Base-by-base conservation (phyloP, 2,329 filamentous ascomycete genomes). In the Aphanocladium album region DNA sequence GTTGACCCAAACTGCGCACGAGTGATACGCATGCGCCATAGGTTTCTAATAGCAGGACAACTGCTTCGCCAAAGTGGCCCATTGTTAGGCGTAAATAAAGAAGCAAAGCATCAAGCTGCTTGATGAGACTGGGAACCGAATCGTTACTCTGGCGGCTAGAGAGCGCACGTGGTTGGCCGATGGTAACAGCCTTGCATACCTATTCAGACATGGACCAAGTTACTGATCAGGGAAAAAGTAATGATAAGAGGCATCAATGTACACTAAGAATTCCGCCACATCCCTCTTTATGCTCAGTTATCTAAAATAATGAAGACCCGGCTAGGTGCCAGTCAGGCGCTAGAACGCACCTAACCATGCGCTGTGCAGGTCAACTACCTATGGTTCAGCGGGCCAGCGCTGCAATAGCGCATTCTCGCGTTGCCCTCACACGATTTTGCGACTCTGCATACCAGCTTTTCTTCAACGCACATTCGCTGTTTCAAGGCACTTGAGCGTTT, bases 21-120 rank as follows among this genome's bases (percentile, higher is more conserved):
- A 80, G 71, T 17, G 72, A 70, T 37, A 80, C 70, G 63, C 78
- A 79, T 63, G 73, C 79, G 53, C 75, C 73, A 61, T 83, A 83
- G 14, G 78, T 77, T 52, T 78, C 74, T 19, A 83, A 68, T 16
- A 84, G 71, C 8, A 74, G 74, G 4, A 71, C 69, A 49, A 83
- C 75, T 19, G 73, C 73, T 55, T 74, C 70, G 56, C 77, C 74
- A 63, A 83, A 80, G 39, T 73, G 69, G 27, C 70, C 75, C 74
- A 74, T 74, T 33, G 39, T 69, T 66, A 47, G 21, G 17, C 16
- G 14, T 5, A 3, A n/a, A 27, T 2, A 14, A 41, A 5, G 6
- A 43, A 43, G 16, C 30, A 12, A 35, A 21, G 27, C 2, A 6
- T 21, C 11, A 17, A 23, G 46, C 12, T 9, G 14, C 25, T 6